Conservation (phyloP, 306 rosid species). For the Elaeagnus macrophylla region DNA sequence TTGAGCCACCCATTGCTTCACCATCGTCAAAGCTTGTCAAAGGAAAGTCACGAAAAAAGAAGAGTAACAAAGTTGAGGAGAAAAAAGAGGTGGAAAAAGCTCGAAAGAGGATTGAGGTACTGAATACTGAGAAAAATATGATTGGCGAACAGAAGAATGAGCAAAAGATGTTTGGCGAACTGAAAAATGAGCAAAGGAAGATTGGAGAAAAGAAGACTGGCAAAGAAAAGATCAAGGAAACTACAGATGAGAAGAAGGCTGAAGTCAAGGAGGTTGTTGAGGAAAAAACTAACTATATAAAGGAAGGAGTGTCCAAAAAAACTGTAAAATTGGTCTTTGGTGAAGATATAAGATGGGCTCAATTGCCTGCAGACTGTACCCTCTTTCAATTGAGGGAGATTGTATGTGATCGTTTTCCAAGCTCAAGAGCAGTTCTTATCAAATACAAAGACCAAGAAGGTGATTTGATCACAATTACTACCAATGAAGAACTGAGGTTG, state of each 20-base stretch:
- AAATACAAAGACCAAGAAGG: slow-evolving; percentile 85
- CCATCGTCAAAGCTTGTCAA: slow-evolving; percentile 30
- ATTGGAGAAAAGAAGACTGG: slow-evolving; percentile 20
- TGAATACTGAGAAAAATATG: no score
- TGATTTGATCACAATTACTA: slow-evolving; percentile 81
- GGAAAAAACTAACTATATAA: slow-evolving; percentile 32
- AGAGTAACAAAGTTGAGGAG: slow-evolving; percentile 32
- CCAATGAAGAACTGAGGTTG: slow-evolving; percentile 66
- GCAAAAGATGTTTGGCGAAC: no score
- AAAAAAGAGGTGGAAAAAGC: slow-evolving; percentile 24
- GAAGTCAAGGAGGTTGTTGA: slow-evolving; percentile 67
- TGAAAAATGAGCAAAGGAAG: no score
- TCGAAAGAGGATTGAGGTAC: slow-evolving; percentile 13
- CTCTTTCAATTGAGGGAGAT: slow-evolving; percentile 64
- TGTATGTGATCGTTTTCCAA: slow-evolving; percentile 51
- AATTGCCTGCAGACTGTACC: slow-evolving; percentile 59
- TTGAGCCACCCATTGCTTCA: slow-evolving; percentile 34
- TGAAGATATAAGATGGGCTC: slow-evolving; percentile 81
- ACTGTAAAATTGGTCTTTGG: slow-evolving; percentile 71
- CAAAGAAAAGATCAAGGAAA: slow-evolving; percentile 40
- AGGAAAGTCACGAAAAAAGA: slow-evolving; percentile 53
- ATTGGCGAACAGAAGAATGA: no score
- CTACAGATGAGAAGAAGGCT: slow-evolving; percentile 36
- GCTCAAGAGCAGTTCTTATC: slow-evolving; percentile 57
- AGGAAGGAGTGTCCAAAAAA: slow-evolving; percentile 42